These are phyloP conservation scores for Taxillus chinensis DNA, from an alignment of 164 flowering plant genomes.

Conservation along the genomic window DNA sequence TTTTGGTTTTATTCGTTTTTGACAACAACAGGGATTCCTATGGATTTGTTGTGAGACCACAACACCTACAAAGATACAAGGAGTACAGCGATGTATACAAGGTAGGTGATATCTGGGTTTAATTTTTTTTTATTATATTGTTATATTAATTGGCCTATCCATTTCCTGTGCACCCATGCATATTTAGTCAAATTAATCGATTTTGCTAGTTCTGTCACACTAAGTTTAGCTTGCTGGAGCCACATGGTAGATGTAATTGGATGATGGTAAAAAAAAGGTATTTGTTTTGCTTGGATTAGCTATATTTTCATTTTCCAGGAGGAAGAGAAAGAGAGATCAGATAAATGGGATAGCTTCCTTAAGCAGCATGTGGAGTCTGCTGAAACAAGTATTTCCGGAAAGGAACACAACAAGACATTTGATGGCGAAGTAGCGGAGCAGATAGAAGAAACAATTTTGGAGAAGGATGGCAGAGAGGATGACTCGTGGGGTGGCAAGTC, in stretches of 20 bases:
- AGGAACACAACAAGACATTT: constrained; percentile 8
- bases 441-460: constrained; percentile 11
- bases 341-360: constrained; percentile 32
- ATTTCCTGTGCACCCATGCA: neutral
- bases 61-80: constrained; percentile 4
- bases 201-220: neutral
- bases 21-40: constrained; percentile 2
- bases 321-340: constrained; percentile 39
- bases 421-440: constrained; percentile 8
- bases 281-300: neutral
- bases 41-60: constrained; percentile 8
- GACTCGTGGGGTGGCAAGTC: constrained; percentile 12
- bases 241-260: neutral
- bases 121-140: neutral
- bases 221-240: neutral
- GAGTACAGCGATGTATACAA: constrained; percentile 11
- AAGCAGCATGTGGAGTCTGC: constrained; percentile 16
- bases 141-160: neutral
- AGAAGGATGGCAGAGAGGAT: constrained; percentile 14
- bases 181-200: too few relatives aligned
- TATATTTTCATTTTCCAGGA: constrained; percentile 22
- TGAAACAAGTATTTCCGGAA: constrained; percentile 11
- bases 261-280: neutral
- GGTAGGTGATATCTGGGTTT: constrained; percentile 13
- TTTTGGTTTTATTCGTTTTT: neutral